These are phyloP conservation scores for Amauroascus verrucosus DNA, from an alignment of 2,329 filamentous ascomycete genomes.

Conservation along the genomic window DNA sequence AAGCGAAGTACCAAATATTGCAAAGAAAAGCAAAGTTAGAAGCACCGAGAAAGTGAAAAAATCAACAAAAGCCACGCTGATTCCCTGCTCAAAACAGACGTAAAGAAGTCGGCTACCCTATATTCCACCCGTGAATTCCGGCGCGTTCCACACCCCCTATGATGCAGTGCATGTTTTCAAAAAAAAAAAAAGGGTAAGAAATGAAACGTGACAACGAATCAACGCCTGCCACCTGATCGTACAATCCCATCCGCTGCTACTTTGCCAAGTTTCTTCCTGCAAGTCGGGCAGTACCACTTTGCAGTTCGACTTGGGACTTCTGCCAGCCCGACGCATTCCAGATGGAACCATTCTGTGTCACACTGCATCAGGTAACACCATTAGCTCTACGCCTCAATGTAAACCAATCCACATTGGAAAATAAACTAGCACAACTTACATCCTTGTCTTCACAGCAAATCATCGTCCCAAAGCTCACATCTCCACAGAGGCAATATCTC, in stretches of 20 bases:
- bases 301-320: slow-evolving; percentile 50
- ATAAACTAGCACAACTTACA: slow-evolving; percentile 27
- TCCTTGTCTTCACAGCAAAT: slow-evolving; percentile 55
- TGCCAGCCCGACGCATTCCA: slow-evolving; percentile 49
- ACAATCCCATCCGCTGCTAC: slow-evolving; percentile 32
- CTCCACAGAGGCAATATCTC: slow-evolving; percentile 54
- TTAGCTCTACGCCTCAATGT: not conserved
- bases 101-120: not conserved
- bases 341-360: slow-evolving; percentile 58
- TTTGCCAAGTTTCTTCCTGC: slow-evolving; percentile 42
- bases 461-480: slow-evolving; percentile 56
- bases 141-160: slow-evolving; percentile 6
- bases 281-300: slow-evolving; percentile 58
- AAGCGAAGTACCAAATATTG: slow-evolving; percentile 1
- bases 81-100: not conserved
- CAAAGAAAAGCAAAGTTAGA: too few relatives aligned
- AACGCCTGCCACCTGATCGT: slow-evolving; percentile 26
- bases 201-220: slow-evolving; percentile 16
- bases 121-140: not conserved
- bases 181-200: slow-evolving; percentile 5
- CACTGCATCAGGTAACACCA: slow-evolving; percentile 35
- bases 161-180: slow-evolving; percentile 1
- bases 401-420: not conserved
- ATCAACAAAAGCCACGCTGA: not conserved
- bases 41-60: not conserved